phyloP scores from a whole-genome alignment of 2,329 filamentous ascomycete species.

The Colletotrichum australisinense region DNA sequence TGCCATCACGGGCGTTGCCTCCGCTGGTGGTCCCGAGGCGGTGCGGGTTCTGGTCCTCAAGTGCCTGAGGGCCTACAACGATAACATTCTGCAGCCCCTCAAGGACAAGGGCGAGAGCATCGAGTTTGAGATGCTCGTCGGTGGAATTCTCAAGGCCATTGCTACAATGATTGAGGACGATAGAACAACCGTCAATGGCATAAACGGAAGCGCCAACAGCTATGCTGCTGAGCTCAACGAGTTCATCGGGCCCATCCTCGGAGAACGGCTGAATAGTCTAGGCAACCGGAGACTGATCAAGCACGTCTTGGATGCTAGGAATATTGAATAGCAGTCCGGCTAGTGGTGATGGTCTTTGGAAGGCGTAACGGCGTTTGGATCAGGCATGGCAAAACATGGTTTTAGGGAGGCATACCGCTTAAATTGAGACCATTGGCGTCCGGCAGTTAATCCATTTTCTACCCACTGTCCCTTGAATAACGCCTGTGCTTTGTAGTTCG shows the following conservation, averaged over 20 bases:
- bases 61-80: constrained; percentile 66
- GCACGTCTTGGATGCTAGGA: constrained; percentile 65
- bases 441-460: background rate
- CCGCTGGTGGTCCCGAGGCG: constrained; percentile 76
- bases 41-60: constrained; percentile 67
- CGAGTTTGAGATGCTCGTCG: constrained; percentile 67
- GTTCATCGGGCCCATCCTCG: constrained; percentile 66
- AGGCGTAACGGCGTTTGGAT: constrained; percentile 38
- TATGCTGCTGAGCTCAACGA: constrained; percentile 61
- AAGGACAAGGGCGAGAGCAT: constrained; percentile 62
- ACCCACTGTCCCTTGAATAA: background rate
- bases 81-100: constrained; percentile 63
- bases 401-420: constrained; percentile 29
- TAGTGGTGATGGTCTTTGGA: constrained; percentile 40
- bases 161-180: constrained; percentile 52
- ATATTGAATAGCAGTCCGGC: constrained; percentile 54
- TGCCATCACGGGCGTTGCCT: constrained; percentile 82
- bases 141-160: constrained; percentile 66
- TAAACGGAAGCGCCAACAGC: constrained; percentile 42
- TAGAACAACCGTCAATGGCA: constrained; percentile 27
- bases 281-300: constrained; percentile 60
- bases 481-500: background rate
- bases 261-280: constrained; percentile 57
- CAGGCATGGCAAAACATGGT: constrained; percentile 28
- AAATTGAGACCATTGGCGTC: constrained; percentile 7